Evolutionary conservation across 78 protist genomes (phyloP).

Genomic region (Neovahlkampfia damariscottae): DNA sequence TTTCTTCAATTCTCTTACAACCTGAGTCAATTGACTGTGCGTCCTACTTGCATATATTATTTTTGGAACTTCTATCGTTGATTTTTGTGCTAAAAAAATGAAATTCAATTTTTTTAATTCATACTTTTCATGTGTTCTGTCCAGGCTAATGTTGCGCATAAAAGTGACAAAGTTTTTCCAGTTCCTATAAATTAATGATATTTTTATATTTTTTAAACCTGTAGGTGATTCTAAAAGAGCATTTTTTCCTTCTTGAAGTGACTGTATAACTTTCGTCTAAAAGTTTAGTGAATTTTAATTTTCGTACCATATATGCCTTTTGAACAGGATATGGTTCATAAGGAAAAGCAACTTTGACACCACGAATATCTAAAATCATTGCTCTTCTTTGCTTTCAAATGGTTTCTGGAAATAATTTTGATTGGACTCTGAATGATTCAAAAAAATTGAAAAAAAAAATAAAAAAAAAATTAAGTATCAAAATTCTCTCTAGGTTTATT

Average conservation of each 20-base stretch:
- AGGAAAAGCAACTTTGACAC: constrained; percentile 17
- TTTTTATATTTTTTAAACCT: too few relatives aligned
- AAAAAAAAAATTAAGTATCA: too few relatives aligned
- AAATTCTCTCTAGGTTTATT: too few relatives aligned
- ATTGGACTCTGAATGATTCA: too few relatives aligned
- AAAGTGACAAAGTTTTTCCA: constrained; percentile 90
- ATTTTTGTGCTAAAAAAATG: background rate
- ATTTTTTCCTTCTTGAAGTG: background rate
- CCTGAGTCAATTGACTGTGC: constrained; percentile 91
- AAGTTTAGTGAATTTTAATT: background rate
- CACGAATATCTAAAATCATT: background rate
- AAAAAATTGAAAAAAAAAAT: too few relatives aligned
- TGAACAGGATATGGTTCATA: constrained; percentile 19
- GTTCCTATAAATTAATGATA: too few relatives aligned
- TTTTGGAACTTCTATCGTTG: background rate
- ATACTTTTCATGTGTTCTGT: background rate
- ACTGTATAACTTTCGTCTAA: background rate
- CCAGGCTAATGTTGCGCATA: constrained; percentile 85
- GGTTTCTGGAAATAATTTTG: background rate
- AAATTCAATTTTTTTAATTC: background rate
- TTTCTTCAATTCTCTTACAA: constrained; percentile 63
- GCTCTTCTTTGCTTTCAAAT: background rate
- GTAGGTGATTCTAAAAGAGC: constrained; percentile 87
- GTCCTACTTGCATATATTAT: constrained; percentile 85
- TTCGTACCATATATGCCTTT: constrained; percentile 22